Conservation (phyloP, 1,139 yeast species). For the Saccharomycopsis hybrid region DNA sequence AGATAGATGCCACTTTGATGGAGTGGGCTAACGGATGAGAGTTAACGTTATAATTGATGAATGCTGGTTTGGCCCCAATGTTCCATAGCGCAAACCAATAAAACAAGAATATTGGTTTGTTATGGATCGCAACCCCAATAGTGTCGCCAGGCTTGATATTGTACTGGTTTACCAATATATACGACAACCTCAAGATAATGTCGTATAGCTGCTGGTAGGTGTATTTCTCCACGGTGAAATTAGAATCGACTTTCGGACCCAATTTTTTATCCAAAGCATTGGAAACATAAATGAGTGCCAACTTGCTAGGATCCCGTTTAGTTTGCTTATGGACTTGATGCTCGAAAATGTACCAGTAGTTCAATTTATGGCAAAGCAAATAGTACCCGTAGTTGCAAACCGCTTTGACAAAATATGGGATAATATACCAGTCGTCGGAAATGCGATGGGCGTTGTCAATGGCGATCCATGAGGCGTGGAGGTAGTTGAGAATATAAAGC, state of each 20-base stretch:
- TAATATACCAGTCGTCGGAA: slow-evolving; percentile 46
- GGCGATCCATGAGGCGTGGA: not conserved
- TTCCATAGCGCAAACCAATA: slow-evolving; percentile 88
- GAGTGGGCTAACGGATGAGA: slow-evolving; percentile 79
- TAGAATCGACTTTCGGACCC: slow-evolving; percentile 40
- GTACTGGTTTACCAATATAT: slow-evolving; percentile 55
- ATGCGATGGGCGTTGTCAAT: slow-evolving; percentile 48
- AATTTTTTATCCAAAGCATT: slow-evolving; percentile 21
- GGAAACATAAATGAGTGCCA: slow-evolving; percentile 64
- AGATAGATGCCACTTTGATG: slow-evolving; percentile 58
- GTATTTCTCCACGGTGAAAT: slow-evolving; percentile 53
- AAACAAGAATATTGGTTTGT: slow-evolving; percentile 74
- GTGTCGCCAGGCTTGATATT: slow-evolving; percentile 61
- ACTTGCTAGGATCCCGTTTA: slow-evolving; percentile 39
- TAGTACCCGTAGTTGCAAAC: slow-evolving; percentile 41
- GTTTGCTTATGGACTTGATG: slow-evolving; percentile 30
- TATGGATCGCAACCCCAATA: slow-evolving; percentile 75
- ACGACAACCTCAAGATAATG: slow-evolving; percentile 57
- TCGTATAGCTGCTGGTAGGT: slow-evolving; percentile 67
- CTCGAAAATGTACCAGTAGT: slow-evolving; percentile 65
- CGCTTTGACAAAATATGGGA: slow-evolving; percentile 36
- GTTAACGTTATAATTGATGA: slow-evolving; percentile 72
- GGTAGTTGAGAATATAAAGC: not conserved
- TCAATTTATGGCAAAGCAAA: slow-evolving; percentile 43
- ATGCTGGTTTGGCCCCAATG: slow-evolving; percentile 84